Base-by-base conservation (phyloP, 768 basidiomycete species). In the Chalciporus piperatus region DNA sequence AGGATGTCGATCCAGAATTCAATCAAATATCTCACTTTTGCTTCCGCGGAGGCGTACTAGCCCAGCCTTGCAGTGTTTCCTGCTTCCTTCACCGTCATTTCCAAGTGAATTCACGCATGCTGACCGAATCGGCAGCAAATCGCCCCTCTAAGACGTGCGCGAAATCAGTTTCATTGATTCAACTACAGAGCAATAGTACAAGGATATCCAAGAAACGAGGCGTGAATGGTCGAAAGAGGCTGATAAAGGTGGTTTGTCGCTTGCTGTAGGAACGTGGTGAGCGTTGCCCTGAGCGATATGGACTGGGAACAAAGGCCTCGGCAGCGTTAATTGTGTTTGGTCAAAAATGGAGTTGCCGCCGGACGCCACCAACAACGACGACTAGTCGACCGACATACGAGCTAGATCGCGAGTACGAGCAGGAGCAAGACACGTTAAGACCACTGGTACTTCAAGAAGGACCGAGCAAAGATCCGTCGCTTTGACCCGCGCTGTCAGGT, bases 401-500 rank as follows among this genome's bases (percentile, higher is more conserved):
- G 35, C 16, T 1, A 37, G 35, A n/a, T 6, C 6, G 35, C 14
- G 35, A 37, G 33, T 35, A 16, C 4, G 13, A 16, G 13, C 13
- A 4, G 4, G 33, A 14, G 35, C 35, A 37, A 37, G 35, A 37
- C 8, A 37, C 16, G 2, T 37, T 32, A 12, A 14, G 35, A 37
- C 35, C 14, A 37, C 5, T 6, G 10, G 35, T 6, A 6, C 35
- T n/a, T 28, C 30, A 5, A 28, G 25, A 44, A 49, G 41, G 48
- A 51, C 47, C 39, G 13, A 28, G 50, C 35, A 20, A 12, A 12
- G 14, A 28, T 40, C 30, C 30, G 1, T 10, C 33, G 51, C 58
- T 55, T 66, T 66, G 64, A 39, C 50, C 52, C 1, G n/a, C 52
- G 52, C 28, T 51, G 48, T 50, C 48, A 54, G 16, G 12, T 16